phyloP scores from a whole-genome alignment of 2,329 filamentous ascomycete genomes.

The Amesomyces nigricolor region DNA sequence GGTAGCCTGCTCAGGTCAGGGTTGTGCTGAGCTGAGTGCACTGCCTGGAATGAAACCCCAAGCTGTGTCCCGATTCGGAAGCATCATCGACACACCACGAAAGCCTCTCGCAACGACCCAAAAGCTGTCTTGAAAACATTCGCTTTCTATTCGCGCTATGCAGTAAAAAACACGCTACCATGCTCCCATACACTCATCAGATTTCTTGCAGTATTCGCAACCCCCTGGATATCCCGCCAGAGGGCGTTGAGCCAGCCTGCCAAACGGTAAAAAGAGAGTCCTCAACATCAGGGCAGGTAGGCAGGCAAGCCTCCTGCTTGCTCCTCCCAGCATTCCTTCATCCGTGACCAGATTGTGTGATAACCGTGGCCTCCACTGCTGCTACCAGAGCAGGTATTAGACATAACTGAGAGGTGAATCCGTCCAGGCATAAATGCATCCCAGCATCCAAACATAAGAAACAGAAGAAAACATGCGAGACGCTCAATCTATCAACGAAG shows the following conservation, averaged over 20 bases:
- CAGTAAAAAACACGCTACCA: background rate
- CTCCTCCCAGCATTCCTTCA: constrained; percentile 15
- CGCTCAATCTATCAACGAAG: constrained; percentile 3
- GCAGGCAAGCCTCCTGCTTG: constrained; percentile 7
- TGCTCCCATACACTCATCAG: background rate
- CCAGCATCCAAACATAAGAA: constrained; percentile 15
- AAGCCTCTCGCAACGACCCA: background rate
- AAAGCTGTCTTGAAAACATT: background rate
- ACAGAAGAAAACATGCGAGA: constrained; percentile 12
- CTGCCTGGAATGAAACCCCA: background rate
- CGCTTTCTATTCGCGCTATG: constrained; percentile 10
- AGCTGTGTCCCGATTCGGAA: constrained; percentile 3
- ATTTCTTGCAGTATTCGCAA: background rate
- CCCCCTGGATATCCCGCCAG: constrained; percentile 17
- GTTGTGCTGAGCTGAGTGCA: background rate
- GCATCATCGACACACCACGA: constrained; percentile 1
- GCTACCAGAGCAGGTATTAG: constrained; percentile 26
- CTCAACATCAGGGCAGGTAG: constrained; percentile 4
- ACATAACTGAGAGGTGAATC: constrained; percentile 14
- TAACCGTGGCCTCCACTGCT: constrained; percentile 8
- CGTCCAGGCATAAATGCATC: constrained; percentile 16
- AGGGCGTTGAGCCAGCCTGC: constrained; percentile 9
- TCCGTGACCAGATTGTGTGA: background rate
- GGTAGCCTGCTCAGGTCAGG: too few relatives aligned
- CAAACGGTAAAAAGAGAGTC: constrained; percentile 1